A percentile compares a stretch with the other conserved stretches of the same genome.
Evolutionary conservation across 345 rosid species (phyloP).

Genomic region (Lumnitzera littorea): DNA sequence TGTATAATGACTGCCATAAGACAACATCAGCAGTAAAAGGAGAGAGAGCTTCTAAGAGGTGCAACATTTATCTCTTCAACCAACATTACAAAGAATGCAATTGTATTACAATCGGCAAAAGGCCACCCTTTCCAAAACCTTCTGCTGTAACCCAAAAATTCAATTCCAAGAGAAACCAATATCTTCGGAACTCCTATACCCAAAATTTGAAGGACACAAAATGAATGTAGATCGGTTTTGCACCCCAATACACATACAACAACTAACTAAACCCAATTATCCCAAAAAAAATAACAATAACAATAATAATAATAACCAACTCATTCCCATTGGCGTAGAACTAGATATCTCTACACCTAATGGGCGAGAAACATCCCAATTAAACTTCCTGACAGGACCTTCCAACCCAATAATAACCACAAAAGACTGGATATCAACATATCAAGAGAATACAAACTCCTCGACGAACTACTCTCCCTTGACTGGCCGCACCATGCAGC

Average conservation of each 20-base stretch:
- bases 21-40: neutral
- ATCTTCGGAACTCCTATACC: neutral
- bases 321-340: no score
- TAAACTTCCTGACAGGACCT: no score
- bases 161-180: conserved; percentile 4
- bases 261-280: neutral
- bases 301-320: no score
- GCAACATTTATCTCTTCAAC: neutral
- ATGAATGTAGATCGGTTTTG: neutral
- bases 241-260: conserved; percentile 7
- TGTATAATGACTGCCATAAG: no score
- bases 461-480: no score
- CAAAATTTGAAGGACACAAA: neutral
- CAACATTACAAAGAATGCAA: conserved; percentile 6
- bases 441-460: no score
- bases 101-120: conserved; percentile 8
- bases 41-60: neutral
- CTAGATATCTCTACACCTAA: no score
- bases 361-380: no score
- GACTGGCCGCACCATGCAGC: no score
- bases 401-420: no score
- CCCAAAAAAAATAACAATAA: no score
- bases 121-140: conserved; percentile 2
- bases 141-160: neutral
- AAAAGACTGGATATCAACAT: no score